Evolutionary conservation across 1,139 yeast genomes (phyloP).

Genomic region (Yamadazyma triangularis): DNA sequence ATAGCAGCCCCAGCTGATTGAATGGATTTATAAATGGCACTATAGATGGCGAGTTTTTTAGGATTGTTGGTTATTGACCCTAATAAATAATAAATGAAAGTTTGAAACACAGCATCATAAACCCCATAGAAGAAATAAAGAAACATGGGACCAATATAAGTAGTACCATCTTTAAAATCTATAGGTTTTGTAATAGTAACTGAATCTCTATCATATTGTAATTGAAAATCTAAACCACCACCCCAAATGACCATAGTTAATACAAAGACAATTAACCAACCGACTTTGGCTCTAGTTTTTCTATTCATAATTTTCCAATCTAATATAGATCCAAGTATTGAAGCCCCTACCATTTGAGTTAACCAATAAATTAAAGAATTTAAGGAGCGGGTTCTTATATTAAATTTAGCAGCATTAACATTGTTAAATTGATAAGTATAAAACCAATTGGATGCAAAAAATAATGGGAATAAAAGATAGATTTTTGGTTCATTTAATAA

Average conservation of each 20-base stretch:
- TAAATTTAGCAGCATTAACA: constrained; percentile 53
- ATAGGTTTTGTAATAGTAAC: constrained; percentile 24
- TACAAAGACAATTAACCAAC: constrained; percentile 39
- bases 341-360: constrained; percentile 57
- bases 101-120: constrained; percentile 56
- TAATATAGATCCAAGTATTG: constrained; percentile 43
- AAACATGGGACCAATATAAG: constrained; percentile 57
- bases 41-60: constrained; percentile 53
- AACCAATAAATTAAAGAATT: constrained; percentile 61
- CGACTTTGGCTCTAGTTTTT: constrained; percentile 43
- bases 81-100: constrained; percentile 51
- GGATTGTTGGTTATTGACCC: constrained; percentile 59
- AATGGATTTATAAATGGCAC: constrained; percentile 60
- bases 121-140: constrained; percentile 57
- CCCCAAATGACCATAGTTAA: constrained; percentile 55
- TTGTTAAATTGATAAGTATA: constrained; percentile 63
- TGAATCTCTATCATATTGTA: constrained; percentile 38
- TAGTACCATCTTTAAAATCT: constrained; percentile 41
- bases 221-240: constrained; percentile 55
- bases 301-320: constrained; percentile 43
- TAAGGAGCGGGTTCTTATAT: constrained; percentile 55
- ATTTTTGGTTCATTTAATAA: constrained; percentile 46
- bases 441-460: constrained; percentile 63
- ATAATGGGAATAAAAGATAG: constrained; percentile 53
- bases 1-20: constrained; percentile 65